These are phyloP conservation scores for Leucaena leucocephala DNA, from an alignment of 306 rosid genomes.

Conservation along the genomic window DNA sequence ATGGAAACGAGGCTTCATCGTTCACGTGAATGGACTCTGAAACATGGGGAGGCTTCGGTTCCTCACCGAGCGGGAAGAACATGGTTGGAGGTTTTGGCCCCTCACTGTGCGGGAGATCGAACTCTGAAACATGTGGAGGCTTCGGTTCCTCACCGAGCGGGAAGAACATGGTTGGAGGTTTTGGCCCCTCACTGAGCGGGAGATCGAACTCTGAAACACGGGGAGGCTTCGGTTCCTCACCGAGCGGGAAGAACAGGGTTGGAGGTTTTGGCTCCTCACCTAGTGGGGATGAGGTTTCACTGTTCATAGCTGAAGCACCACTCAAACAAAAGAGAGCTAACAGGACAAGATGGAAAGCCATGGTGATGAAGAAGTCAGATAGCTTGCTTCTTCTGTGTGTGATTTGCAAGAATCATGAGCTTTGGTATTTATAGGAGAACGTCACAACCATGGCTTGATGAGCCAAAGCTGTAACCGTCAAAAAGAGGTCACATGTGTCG, in stretches of 20 bases:
- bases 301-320: neutral
- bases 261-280: neutral
- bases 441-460: neutral
- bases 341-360: neutral
- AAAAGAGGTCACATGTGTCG: neutral
- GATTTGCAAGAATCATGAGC: neutral
- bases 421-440: neutral
- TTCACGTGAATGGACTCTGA: no score
- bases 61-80: neutral
- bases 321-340: neutral
- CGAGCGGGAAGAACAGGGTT: neutral
- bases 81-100: neutral
- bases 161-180: neutral
- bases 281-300: neutral
- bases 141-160: neutral
- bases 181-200: neutral
- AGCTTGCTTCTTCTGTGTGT: neutral
- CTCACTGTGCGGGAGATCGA: no score
- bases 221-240: neutral
- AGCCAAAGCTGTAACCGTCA: neutral
- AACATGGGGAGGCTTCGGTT: neutral
- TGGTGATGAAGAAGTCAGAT: neutral
- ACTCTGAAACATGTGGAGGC: no score
- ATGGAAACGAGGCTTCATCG: no score
- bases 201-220: neutral